phyloP scores from a whole-genome alignment of 768 basidiomycete species.

The Neoboletus magnificus region DNA sequence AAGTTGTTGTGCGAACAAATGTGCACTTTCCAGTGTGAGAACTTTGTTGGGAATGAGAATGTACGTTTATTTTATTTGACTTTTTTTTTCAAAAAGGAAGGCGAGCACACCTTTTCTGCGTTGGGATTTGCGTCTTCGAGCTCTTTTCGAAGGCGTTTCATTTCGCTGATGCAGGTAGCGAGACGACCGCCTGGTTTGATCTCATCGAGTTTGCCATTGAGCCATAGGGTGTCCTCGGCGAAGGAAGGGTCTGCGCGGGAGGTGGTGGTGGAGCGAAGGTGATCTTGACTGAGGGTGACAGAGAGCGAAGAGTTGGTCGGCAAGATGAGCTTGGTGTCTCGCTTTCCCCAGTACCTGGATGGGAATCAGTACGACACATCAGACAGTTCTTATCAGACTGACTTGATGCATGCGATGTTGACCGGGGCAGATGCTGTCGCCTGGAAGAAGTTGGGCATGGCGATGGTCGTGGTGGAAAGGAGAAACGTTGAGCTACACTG shows the following conservation, averaged over 20 bases:
- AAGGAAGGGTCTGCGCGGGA: slow-evolving; percentile 80
- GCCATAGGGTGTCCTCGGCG: slow-evolving; percentile 79
- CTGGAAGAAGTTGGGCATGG: slow-evolving; percentile 62
- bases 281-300: slow-evolving; percentile 94
- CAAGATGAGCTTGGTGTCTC: slow-evolving; percentile 90
- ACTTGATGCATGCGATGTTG: slow-evolving; percentile 99
- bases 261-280: slow-evolving; percentile 90
- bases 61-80: background rate
- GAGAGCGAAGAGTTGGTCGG: slow-evolving; percentile 99
- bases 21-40: slow-evolving; percentile 59
- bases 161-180: slow-evolving; percentile 80
- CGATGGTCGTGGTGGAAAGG: slow-evolving; percentile 14
- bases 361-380: slow-evolving; percentile 3
- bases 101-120: slow-evolving; percentile 56
- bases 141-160: slow-evolving; percentile 71
- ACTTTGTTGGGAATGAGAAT: slow-evolving; percentile 8
- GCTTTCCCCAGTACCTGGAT: slow-evolving; percentile 96
- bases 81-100: background rate
- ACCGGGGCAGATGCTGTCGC: slow-evolving; percentile 92
- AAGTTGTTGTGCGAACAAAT: slow-evolving; percentile 98
- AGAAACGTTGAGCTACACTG: background rate
- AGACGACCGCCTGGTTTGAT: slow-evolving; percentile 80
- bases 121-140: slow-evolving; percentile 69
- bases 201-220: slow-evolving; percentile 89
- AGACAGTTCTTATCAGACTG: slow-evolving; percentile 16